Evolutionary conservation across 169 alveolate species (phyloP), one percentile per base, ranked within the genome.

Genomic region (Plasmodium adleri): DNA sequence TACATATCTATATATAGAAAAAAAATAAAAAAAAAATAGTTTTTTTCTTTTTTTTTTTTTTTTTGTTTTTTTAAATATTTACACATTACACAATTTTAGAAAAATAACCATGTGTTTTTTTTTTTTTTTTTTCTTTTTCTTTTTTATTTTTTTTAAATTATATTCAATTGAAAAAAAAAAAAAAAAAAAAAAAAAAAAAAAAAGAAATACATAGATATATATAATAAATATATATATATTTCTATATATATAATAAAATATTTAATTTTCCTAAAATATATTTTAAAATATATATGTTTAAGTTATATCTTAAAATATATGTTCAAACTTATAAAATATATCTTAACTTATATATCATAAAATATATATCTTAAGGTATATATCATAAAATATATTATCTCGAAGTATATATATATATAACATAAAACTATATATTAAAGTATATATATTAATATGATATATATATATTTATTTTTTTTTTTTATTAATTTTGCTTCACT

Each of bases 401-500:
- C 28, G 28, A 26, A 26, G 28, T 26, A 26, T 32, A 32, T 32
- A 32, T 32, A 32, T n/a, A n/a, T n/a, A n/a, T n/a, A n/a, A 32
- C 43, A 32, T 32, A 32, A 32, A 32, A 32, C 5, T 32, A 32
- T 32, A 32, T 32, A 5, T 32, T 32, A 32, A 32, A 3, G 43
- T 32, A 32, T 32, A 32, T 32, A 32, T 32, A 4, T 32, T 32
- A 32, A 32, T 32, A 32, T 32, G 43, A 32, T 32, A 32, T 32
- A 32, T 32, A 1, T 32, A 32, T 28, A 0, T 28, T 32, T 32
- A n/a, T 32, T 2, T 52, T 72, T 72, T 49, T 49, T 39, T 32
- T 32, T 32, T 54, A 47, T 73, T 86, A 86, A 56, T 86, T 86
- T 71, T 86, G 92, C 49, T 86, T 86, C 52, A 86, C 92, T 72